phyloP scores from a whole-genome alignment of 2,329 filamentous ascomycete species.

The Aspergillus neoniger region DNA sequence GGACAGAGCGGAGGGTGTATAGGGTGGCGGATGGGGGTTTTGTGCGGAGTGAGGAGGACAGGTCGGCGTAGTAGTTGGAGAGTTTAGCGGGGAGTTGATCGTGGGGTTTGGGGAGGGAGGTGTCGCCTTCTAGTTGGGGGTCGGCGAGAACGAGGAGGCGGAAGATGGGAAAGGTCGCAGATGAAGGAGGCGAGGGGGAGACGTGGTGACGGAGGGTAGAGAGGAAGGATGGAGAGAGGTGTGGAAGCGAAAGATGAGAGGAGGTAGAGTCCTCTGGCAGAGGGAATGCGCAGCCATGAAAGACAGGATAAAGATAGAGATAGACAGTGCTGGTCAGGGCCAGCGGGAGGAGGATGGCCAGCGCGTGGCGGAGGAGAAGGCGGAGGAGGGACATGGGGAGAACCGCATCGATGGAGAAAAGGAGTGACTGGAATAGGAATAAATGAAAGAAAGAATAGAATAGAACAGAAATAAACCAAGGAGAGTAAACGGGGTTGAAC shows the following conservation, averaged over 20 bases:
- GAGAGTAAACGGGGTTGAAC: background rate
- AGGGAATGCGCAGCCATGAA: conserved; percentile 80
- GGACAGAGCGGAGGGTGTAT: conserved; percentile 24
- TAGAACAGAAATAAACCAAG: conserved; percentile 1
- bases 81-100: conserved; percentile 49
- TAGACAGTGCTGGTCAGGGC: conserved; percentile 71
- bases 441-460: background rate
- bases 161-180: conserved; percentile 64
- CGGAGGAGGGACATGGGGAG: conserved; percentile 55
- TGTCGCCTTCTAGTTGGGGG: conserved; percentile 91
- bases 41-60: conserved; percentile 3
- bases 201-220: conserved; percentile 44
- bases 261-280: conserved; percentile 33
- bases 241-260: background rate
- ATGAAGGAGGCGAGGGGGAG: conserved; percentile 16
- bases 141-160: conserved; percentile 85
- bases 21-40: conserved; percentile 4
- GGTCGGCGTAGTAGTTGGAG: conserved; percentile 33
- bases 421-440: conserved; percentile 6
- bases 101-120: conserved; percentile 65
- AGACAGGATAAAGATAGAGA: conserved; percentile 83
- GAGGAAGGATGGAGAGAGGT: conserved; percentile 26
- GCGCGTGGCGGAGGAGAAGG: conserved; percentile 47
- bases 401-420: background rate
- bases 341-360: conserved; percentile 61